Percentiles rank a stretch among this genome's conserved stretches.
phyloP scores from a whole-genome alignment of 2,329 filamentous ascomycete genomes.

The Claviceps paspali region DNA sequence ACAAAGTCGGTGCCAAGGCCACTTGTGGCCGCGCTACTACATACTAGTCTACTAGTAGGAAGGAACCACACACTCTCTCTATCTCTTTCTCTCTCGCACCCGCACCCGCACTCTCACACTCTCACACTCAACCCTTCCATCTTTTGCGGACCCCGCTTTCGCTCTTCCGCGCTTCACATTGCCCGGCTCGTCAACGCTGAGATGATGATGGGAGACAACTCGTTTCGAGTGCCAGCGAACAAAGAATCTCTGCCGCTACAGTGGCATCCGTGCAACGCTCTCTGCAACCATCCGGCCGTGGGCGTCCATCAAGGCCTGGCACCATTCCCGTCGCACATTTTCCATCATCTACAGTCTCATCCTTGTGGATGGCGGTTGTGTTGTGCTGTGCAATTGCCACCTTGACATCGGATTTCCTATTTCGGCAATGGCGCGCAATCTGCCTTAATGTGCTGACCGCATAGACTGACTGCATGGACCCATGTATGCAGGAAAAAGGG shows the following conservation, averaged over 20 bases:
- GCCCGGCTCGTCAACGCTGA: background rate
- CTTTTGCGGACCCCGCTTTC: too few species aligned
- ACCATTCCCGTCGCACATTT: background rate
- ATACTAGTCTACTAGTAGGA: too few species aligned
- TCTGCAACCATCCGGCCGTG: background rate
- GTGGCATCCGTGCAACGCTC: background rate
- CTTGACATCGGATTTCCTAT: conserved; percentile 3
- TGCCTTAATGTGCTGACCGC: background rate
- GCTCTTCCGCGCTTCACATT: background rate
- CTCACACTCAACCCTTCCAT: too few species aligned
- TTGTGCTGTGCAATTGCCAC: background rate
- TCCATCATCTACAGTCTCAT: background rate
- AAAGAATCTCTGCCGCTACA: background rate
- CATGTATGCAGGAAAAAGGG: conserved; percentile 1
- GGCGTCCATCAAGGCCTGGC: background rate
- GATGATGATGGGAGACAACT: background rate
- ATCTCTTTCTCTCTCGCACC: too few species aligned
- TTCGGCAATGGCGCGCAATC: background rate
- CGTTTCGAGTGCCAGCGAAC: background rate
- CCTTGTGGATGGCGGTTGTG: background rate
- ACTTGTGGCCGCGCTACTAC: too few species aligned
- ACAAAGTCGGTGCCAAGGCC: conserved; percentile 2
- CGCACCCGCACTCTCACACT: too few species aligned
- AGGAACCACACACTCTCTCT: too few species aligned
- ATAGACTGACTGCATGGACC: too few species aligned